phyloP scores from a whole-genome alignment of 2,329 filamentous ascomycete species.

The Neonectria hederae region DNA sequence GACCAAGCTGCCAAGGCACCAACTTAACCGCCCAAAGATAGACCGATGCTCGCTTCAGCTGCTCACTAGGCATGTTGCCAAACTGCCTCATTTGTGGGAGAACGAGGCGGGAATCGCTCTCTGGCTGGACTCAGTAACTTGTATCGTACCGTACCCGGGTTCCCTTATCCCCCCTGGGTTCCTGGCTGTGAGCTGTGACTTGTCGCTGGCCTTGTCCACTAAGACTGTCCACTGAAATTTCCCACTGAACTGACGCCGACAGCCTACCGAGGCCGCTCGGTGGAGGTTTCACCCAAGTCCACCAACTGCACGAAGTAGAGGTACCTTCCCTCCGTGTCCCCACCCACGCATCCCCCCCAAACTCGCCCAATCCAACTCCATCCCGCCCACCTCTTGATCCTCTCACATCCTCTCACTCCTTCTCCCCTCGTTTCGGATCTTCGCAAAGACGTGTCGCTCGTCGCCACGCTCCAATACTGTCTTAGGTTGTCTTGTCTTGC shows the following conservation, averaged over 20 bases:
- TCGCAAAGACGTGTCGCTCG: constrained; percentile 38
- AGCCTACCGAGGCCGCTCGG: neutral
- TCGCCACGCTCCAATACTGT: constrained; percentile 33
- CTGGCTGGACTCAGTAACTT: neutral
- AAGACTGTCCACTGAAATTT: neutral
- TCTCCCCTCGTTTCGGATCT: constrained; percentile 35
- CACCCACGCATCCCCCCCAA: constrained; percentile 11
- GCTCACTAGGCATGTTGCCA: neutral
- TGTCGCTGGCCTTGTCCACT: neutral
- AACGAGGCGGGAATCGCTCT: neutral
- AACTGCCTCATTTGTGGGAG: neutral
- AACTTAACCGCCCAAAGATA: neutral
- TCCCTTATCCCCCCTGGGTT: no score
- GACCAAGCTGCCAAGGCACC: neutral
- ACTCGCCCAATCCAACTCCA: constrained; percentile 2
- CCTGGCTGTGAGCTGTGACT: neutral
- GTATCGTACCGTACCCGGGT: no score
- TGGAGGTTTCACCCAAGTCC: neutral
- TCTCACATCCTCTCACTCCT: constrained; percentile 18
- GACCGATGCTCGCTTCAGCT: no score
- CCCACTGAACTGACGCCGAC: neutral
- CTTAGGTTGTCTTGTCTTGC: constrained; percentile 21
- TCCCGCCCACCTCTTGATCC: constrained; percentile 15
- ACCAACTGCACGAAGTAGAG: neutral
- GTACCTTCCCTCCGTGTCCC: constrained; percentile 10